These are phyloP conservation scores for Trypanosomatidae sp. DNA, from an alignment of 208 protist genomes.

Conservation along the genomic window DNA sequence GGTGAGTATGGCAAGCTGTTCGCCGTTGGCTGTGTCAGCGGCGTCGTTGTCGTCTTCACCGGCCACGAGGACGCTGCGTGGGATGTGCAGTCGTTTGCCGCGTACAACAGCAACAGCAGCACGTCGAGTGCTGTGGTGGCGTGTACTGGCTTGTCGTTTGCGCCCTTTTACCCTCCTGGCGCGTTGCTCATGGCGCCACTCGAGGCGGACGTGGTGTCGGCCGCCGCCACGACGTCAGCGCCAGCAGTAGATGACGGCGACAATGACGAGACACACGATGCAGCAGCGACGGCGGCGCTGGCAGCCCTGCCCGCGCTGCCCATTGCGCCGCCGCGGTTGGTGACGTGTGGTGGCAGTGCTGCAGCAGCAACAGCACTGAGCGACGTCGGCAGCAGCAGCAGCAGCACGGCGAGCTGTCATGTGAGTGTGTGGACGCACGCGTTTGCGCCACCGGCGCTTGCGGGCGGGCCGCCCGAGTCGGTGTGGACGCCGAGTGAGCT, in stretches of 20 bases:
- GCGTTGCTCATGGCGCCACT: slow-evolving; percentile 51
- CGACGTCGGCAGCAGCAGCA: no score
- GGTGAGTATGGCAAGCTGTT: slow-evolving; percentile 73
- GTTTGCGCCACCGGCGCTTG: neutral
- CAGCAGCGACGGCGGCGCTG: slow-evolving; percentile 6
- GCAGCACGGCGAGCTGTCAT: no score
- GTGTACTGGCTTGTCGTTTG: slow-evolving; percentile 46
- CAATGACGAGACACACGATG: no score
- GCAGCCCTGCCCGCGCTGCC: slow-evolving; percentile 13
- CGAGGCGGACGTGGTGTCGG: slow-evolving; percentile 15
- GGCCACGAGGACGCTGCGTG: slow-evolving; percentile 31
- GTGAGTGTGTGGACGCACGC: neutral
- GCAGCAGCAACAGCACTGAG: neutral
- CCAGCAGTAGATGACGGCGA: no score
- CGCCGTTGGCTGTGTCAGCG: slow-evolving; percentile 55
- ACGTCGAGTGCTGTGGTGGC: no score
- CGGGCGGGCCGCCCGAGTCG: slow-evolving; percentile 10
- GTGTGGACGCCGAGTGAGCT: slow-evolving; percentile 32
- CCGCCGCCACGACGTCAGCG: slow-evolving; percentile 7
- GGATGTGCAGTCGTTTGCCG: slow-evolving; percentile 32
- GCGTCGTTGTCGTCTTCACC: slow-evolving; percentile 49
- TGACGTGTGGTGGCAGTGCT: slow-evolving; percentile 54
- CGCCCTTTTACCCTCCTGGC: slow-evolving; percentile 51
- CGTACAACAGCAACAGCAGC: slow-evolving; percentile 24
- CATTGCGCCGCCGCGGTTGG: slow-evolving; percentile 49